Base-by-base conservation (phyloP, 345 rosid species). In the Melaleuca quinquenervia region DNA sequence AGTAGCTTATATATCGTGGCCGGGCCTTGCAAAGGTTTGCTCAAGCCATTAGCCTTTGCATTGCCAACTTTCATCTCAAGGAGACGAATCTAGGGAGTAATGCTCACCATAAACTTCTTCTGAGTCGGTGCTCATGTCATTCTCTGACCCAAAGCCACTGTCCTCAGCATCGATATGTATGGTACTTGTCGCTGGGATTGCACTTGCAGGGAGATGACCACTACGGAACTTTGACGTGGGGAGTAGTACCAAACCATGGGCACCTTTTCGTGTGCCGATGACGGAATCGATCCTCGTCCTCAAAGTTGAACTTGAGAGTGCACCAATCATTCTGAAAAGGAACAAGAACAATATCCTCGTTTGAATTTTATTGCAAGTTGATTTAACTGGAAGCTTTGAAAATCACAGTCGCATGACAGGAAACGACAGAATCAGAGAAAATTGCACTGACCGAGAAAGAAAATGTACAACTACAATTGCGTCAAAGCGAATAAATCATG, bases 41-140 rank as follows among this genome's bases (percentile, higher is more conserved):
- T 89, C 84, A 83, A 89, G 18, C 93, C 89, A 64, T 83, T 85
- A 86, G 88, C 90, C 20, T 84, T 88, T 52, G 88, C 87, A 87
- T 76, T 88, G 62, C 92, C 88, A 56, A 90, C 87, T 89, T 64
- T 91, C 95, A 89, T 92, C 91, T 62, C 84, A 94, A 1, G 94
- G 95, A 11, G 97, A 96, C 36, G 98, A 95, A 87, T 97, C 98
- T 18, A 92, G 88, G 0, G 96, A 93, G 86, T 89, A 88, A 12
- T 84, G 88, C 74, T 88, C 87, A 32, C 91, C 88, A 88, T 84
- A 88, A 18, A 85, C 91, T 7, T 92, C 97, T 82, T 93, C 98
- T 0, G 98, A 94, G 82, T 95, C 96, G 6, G 92, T 90, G 50
- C 90, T 89, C 88, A 88, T 84, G 49, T 92, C 96, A 90, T 91